Evolutionary conservation across 2,329 filamentous ascomycete species (phyloP), one percentile per base, ranked within the genome.

Genomic region (Colletotrichum sp.): DNA sequence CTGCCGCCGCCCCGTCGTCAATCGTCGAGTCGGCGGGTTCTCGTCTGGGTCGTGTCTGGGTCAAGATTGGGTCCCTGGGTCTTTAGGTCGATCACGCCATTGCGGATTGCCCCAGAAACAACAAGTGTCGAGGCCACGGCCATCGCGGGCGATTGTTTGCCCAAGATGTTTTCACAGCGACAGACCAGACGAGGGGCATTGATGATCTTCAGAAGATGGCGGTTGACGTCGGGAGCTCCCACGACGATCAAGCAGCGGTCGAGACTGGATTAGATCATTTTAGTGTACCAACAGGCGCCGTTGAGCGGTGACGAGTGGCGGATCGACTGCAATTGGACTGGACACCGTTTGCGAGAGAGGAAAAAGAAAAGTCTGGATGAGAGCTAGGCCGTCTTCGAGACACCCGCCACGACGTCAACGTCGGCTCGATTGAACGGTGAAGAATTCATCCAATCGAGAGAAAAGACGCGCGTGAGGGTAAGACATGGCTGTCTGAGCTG

Each of bases 231-330:
- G 63, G 39, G 36, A 66, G 49, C 52, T 75, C 24, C 57, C 32
- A 36, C 30, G 59, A 65, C 64, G 28, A 73, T 76, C 63, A 57
- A 30, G 21, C 44, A 21, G 39, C 18, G 69, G 44, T 39, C 63
- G 63, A 64, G 59, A 69, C 70, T 55, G 44, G 12, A 60, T 60
- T 63, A 15, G 32, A 18, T 69, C 55, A 66, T 63, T 18, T 49
- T 39, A n/a, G 30, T 34, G 69, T 32, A 57, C 55, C 30, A 36
- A 68, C 28, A 63, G 39, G 59, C 36, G n/a, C 30, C 63, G 44
- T 69, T 73, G 64, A 69, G 69, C 70, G 70, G 73, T 76, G 73
- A 76, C 64, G 34, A 28, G 59, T 76, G 64, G 63, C 70, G 70
- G 63, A 30, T 36, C 16, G 32, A 28, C 36, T 12, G 6, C 21